phyloP scores from a whole-genome alignment of 352 stramenopile species.

The Pythium sukuiense region DNA sequence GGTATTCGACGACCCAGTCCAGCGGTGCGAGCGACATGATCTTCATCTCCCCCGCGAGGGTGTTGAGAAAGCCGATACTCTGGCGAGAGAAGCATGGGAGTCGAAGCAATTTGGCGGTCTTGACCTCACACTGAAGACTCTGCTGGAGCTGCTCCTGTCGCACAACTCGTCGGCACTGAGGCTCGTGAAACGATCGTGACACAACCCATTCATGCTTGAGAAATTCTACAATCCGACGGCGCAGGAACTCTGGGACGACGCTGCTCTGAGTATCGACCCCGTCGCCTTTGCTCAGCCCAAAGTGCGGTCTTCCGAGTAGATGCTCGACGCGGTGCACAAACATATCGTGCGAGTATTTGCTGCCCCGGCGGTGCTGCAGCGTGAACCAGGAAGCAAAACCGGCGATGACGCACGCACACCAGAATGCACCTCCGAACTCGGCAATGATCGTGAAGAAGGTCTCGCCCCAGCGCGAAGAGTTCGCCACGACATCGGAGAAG shows the following conservation, averaged over 20 bases:
- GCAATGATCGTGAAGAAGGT: constrained; percentile 30
- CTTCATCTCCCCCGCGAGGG: constrained; percentile 27
- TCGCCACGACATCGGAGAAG: constrained; percentile 28
- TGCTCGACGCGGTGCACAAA: constrained; percentile 31
- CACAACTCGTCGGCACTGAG: constrained; percentile 22
- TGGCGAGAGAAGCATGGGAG: constrained; percentile 28
- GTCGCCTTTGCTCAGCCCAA: constrained; percentile 1
- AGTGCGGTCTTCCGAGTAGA: constrained; percentile 20
- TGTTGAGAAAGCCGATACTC: constrained; percentile 34
- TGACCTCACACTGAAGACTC: constrained; percentile 28
- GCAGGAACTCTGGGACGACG: constrained; percentile 22
- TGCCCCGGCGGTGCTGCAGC: constrained; percentile 21
- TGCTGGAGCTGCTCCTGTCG: constrained; percentile 31
- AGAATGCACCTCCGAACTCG: constrained; percentile 35
- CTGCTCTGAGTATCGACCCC: neutral
- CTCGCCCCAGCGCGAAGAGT: constrained; percentile 24
- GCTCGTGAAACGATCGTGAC: constrained; percentile 21
- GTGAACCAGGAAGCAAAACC: constrained; percentile 33
- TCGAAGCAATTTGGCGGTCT: constrained; percentile 25
- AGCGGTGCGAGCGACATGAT: constrained; percentile 27
- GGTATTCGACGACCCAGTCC: constrained; percentile 34
- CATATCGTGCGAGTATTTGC: constrained; percentile 31
- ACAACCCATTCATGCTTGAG: constrained; percentile 23
- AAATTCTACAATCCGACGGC: constrained; percentile 21
- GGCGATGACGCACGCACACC: constrained; percentile 31